Base-by-base conservation (phyloP, 2,329 filamentous ascomycete genomes). In the Alternaria arbusti region DNA sequence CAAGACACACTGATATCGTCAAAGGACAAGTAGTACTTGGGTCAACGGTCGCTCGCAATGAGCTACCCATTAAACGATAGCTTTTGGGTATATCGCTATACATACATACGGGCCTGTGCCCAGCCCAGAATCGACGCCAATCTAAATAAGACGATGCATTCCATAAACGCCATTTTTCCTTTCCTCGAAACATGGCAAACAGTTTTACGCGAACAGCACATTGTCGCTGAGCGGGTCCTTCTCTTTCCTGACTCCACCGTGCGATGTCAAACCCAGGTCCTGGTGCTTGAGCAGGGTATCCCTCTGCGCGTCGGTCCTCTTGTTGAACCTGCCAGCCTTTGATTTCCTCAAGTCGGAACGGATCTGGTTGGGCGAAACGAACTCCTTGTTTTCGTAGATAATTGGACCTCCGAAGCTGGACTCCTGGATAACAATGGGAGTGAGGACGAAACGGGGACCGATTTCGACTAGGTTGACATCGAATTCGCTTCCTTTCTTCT, bases 371-470 rank as follows among this genome's bases (percentile, higher is more conserved):
- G 96, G 96, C 70, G 91, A 96, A 57, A 99, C 92, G 74, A 97
- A 99, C 80, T 97, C 91, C 86, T 93, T 96, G 84, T 98, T 98
- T 85, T 98, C 93, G 83, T 97, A 99, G 76, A 99, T 96, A 69
- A 98, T 93, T 4, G 96, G 95, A 0, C 96, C 96, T 57, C 95
- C 95, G 73, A 99, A 98, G 65, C 92, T 94, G 46, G 93, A 94
- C 79, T 99, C 96, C 72, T 97, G 89, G 70, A 98, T 97, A 61
- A 98, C 90, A 69, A 97, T 97, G 1, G 96, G 95, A 25, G 94
- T 97, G 54, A 97, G 84, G 28, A 97, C 94, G 71, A 97, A 95
- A 49, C 96, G 88, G 0, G 96, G 96, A 0, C 96, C 96, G 66
- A 99, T 97, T 82, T 99, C 96, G 2, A 97, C 89, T 23, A 99